phyloP scores from a whole-genome alignment of 2,329 filamentous ascomycete genomes.

The Clonostachys solani region DNA sequence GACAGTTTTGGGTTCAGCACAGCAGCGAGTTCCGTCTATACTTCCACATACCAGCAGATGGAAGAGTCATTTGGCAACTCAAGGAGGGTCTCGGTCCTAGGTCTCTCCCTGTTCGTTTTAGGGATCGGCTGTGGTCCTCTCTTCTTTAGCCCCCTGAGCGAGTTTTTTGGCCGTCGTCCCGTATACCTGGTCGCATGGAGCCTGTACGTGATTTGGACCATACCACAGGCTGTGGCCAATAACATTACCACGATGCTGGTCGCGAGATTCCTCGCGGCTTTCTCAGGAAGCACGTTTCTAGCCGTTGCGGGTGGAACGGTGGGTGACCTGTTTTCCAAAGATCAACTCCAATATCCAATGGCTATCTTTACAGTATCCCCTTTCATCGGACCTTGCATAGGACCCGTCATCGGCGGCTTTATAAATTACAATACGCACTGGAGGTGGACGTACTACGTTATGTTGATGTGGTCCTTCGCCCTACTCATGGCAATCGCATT shows the following conservation, averaged over 20 bases:
- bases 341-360: constrained; percentile 76
- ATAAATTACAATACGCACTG: constrained; percentile 73
- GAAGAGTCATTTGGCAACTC: constrained; percentile 69
- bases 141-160: constrained; percentile 59
- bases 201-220: constrained; percentile 73
- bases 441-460: constrained; percentile 80
- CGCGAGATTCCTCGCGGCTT: constrained; percentile 71
- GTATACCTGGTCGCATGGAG: constrained; percentile 75
- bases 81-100: constrained; percentile 70
- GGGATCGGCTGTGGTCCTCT: constrained; percentile 66
- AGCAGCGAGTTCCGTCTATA: constrained; percentile 84
- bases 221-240: constrained; percentile 75
- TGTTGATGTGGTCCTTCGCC: constrained; percentile 73
- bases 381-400: constrained; percentile 57
- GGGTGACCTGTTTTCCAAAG: constrained; percentile 68
- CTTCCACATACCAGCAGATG: constrained; percentile 75
- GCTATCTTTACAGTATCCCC: constrained; percentile 70
- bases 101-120: constrained; percentile 77
- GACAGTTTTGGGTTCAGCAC: constrained; percentile 50
- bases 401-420: constrained; percentile 68
- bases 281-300: constrained; percentile 65
- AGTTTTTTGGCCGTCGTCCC: constrained; percentile 78
- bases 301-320: constrained; percentile 82
- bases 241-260: constrained; percentile 81
- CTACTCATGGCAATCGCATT: constrained; percentile 61